phyloP scores from a whole-genome alignment of 2,329 filamentous ascomycete species.

The Pyrenochaeta sp. region DNA sequence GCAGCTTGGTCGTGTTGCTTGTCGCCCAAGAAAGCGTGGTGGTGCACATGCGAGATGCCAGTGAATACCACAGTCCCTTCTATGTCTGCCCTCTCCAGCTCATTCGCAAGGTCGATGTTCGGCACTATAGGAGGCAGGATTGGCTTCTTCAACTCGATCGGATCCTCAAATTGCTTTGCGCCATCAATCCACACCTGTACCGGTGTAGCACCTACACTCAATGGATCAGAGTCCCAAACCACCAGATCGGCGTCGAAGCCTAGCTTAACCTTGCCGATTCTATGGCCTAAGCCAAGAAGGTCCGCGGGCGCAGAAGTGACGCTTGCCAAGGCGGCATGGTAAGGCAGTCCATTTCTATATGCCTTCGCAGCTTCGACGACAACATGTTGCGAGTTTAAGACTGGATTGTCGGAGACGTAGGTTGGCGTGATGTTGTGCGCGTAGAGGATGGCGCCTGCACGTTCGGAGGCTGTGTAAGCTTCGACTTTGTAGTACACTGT shows the following conservation, averaged over 20 bases:
- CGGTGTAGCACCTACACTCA: slow-evolving; percentile 51
- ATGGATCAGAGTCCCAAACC: slow-evolving; percentile 55
- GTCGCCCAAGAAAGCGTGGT: slow-evolving; percentile 46
- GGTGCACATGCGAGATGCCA: slow-evolving; percentile 60
- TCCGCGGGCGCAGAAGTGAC: slow-evolving; percentile 53
- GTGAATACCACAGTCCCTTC: slow-evolving; percentile 63
- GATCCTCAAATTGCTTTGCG: slow-evolving; percentile 59
- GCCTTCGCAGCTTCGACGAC: slow-evolving; percentile 65
- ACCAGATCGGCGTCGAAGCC: slow-evolving; percentile 55
- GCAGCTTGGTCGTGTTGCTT: slow-evolving; percentile 51
- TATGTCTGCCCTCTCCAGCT: slow-evolving; percentile 3
- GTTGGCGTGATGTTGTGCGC: slow-evolving; percentile 71
- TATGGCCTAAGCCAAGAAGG: slow-evolving; percentile 50
- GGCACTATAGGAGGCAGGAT: slow-evolving; percentile 44
- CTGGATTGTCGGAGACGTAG: slow-evolving; percentile 76
- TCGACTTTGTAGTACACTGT: slow-evolving; percentile 73
- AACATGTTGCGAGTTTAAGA: slow-evolving; percentile 74
- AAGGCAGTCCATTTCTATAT: slow-evolving; percentile 52
- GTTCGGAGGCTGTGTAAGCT: slow-evolving; percentile 70
- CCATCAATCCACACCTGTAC: slow-evolving; percentile 56
- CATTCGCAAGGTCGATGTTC: slow-evolving; percentile 51
- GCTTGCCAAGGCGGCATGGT: slow-evolving; percentile 52
- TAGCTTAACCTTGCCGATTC: slow-evolving; percentile 52
- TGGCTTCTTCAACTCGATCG: slow-evolving; percentile 37
- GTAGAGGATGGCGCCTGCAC: slow-evolving; percentile 71